Base-by-base conservation (phyloP, 225 moss, liverwort and hornwort genomes). In the Straminergon stramineum region DNA sequence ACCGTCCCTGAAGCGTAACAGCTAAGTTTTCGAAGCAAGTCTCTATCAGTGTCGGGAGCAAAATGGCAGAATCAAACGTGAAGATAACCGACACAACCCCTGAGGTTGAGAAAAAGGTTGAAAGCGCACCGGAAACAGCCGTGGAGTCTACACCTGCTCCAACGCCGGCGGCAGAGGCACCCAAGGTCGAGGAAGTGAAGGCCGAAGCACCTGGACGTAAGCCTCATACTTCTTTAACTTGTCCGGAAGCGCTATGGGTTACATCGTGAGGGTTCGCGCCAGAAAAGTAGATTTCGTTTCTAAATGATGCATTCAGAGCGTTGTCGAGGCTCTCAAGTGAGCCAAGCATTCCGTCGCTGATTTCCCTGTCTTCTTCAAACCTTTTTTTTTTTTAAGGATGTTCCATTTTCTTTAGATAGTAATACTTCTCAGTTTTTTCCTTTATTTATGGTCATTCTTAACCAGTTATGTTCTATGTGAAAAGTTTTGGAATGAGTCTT, bases 51-150 rank as follows among this genome's bases (percentile, higher is more conserved):
- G 64, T 78, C 32, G 19, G 55, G n/a, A 55, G 26, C 18, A 30
- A 86, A 65, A 90, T 90, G 92, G 90, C 92, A 8, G 90, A 92
- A 60, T 75, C 86, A 17, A 79, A 51, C 30, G 85, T 39, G 60
- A 89, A 89, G 89, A 30, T 80, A 18, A 24, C 79, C 20, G 79
- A 70, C 41, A 32, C 79, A 8, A 85, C 85, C 70, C 87, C 89
- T 8, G 92, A 84, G 88, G 89, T 84, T 43, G 90, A 91, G 78
- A 71, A 83, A 31, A 87, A 91, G 52, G 58, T 11, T 24, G 90
- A 87, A 53, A 88, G 62, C 17, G 84, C 35, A 48, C 73, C 89
- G 11, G 75, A 86, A 27, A 18, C n/a, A 39, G 52, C n/a, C 11
- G 17, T 11, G 27, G 88, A 83, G 39, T 9, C 77, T 13, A 19